Conservation (phyloP, 805 yeast genomes). For the Phaffomyces antillensis region DNA sequence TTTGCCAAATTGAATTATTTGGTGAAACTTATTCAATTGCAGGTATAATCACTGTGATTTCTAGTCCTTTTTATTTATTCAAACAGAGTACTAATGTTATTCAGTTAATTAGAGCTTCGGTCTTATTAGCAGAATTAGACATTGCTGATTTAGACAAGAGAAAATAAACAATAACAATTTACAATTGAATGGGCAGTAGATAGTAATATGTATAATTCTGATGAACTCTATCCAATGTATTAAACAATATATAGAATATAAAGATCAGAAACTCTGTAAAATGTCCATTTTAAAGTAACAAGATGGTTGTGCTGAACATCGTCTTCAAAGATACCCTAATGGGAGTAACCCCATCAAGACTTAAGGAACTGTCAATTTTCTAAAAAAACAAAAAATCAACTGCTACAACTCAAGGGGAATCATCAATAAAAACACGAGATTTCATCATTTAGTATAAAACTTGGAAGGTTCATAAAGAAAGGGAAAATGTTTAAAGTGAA, state of each 20-base stretch:
- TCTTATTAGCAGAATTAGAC: slow-evolving; percentile 71
- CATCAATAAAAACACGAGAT: slow-evolving; percentile 24
- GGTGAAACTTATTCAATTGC: slow-evolving; percentile 48
- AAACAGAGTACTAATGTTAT: slow-evolving; percentile 87
- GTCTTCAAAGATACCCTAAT: slow-evolving; percentile 25
- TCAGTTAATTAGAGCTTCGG: slow-evolving; percentile 82
- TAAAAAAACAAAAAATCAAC: background rate
- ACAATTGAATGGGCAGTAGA: background rate
- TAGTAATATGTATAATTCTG: no score
- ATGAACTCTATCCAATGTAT: no score
- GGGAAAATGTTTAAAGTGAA: background rate
- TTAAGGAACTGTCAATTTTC: slow-evolving; percentile 11
- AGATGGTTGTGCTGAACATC: slow-evolving; percentile 20
- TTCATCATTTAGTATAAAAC: slow-evolving; percentile 28
- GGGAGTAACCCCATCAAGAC: slow-evolving; percentile 12
- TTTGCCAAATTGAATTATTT: slow-evolving; percentile 22
- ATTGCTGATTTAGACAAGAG: slow-evolving; percentile 28
- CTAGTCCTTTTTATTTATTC: slow-evolving; percentile 83
- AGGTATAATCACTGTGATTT: slow-evolving; percentile 45
- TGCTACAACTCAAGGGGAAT: slow-evolving; percentile 21
- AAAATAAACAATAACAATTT: background rate
- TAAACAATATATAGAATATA: no score
- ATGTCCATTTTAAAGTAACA: background rate
- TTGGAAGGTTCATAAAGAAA: slow-evolving; percentile 24
- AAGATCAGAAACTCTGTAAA: background rate